Base-by-base conservation (phyloP, 2,329 filamentous ascomycete species). In the Fusarium sp. region DNA sequence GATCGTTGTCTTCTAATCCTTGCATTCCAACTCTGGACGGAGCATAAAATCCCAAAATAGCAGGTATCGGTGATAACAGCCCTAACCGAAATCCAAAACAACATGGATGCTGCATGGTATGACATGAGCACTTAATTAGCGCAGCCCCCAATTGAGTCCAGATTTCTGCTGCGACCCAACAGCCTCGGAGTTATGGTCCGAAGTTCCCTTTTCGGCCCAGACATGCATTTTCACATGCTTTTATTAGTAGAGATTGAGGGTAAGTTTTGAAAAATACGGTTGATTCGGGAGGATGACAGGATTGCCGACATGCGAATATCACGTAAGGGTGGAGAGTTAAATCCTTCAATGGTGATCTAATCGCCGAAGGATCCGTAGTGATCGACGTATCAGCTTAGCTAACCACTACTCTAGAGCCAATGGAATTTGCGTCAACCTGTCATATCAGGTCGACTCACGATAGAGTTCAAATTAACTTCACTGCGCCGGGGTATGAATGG, bases 231-330 rank as follows among this genome's bases (percentile, higher is more conserved):
- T 47, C 45, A 47, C 25, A 29, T 47, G 45, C 12, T 16, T 47
- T 27, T 4, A 16, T n/a, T 6, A 12, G 1, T 9, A 27, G 6
- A 8, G 3, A 20, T 27, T 27, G 9, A 27, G 46, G 14, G 20
- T 8, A 59, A 18, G 15, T 3, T 24, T 32, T 25, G 38, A 4
- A 49, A 58, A 40, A 58, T 54, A 25, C 55, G 2, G 55, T 12
- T 27, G 11, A 50, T 42, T 14, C 34, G 22, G 34, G 15, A 55
- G 42, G 24, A 5, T 25, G 24, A 22, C 56, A 15, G 34, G 30
- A 34, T 56, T n/a, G 44, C 22, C 56, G 32, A 56, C 25, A 52
- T 42, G 14, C 20, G 42, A 44, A 44, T 44, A 44, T 24, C 42
- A 44, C 42, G 22, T 44, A 44, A 44, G 42, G 22, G 14, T 16